Evolutionary conservation across 2,329 filamentous ascomycete species (phyloP).

Genomic region (Beauveria brongniartii): DNA sequence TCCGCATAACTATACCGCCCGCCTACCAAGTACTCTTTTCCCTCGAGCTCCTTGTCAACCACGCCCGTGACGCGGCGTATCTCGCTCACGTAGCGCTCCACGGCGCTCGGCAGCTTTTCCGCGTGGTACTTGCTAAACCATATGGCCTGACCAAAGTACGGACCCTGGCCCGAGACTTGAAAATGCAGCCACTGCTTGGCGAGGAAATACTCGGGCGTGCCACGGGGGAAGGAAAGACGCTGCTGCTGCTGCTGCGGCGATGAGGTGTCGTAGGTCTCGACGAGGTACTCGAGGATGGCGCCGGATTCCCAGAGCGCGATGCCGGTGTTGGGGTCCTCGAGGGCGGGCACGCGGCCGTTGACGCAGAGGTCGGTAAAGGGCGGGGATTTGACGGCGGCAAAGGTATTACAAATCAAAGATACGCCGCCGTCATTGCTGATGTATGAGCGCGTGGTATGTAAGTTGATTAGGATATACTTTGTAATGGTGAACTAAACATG

Average conservation of each 20-base stretch:
- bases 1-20: conserved; percentile 2
- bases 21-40: background rate
- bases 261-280: conserved; percentile 12
- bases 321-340: conserved; percentile 13
- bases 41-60: background rate
- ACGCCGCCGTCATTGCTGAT: too few species aligned
- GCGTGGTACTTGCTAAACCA: conserved; percentile 25
- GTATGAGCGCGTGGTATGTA: too few species aligned
- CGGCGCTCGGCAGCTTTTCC: conserved; percentile 22
- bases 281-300: conserved; percentile 14
- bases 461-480: too few species aligned
- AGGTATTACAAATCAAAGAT: background rate
- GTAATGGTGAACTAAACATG: too few species aligned
- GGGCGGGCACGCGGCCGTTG: conserved; percentile 10
- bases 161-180: conserved; percentile 32
- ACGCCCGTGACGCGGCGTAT: conserved; percentile 16
- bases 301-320: conserved; percentile 13
- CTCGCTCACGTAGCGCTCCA: conserved; percentile 24
- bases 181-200: conserved; percentile 29
- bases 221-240: conserved; percentile 16
- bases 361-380: conserved; percentile 12
- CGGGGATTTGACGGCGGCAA: conserved; percentile 2
- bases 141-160: conserved; percentile 27
- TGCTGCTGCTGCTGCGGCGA: background rate
- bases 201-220: conserved; percentile 21